Conservation (phyloP, 2,329 filamentous ascomycete genomes). For the Magnaporthiopsis rhizophila region DNA sequence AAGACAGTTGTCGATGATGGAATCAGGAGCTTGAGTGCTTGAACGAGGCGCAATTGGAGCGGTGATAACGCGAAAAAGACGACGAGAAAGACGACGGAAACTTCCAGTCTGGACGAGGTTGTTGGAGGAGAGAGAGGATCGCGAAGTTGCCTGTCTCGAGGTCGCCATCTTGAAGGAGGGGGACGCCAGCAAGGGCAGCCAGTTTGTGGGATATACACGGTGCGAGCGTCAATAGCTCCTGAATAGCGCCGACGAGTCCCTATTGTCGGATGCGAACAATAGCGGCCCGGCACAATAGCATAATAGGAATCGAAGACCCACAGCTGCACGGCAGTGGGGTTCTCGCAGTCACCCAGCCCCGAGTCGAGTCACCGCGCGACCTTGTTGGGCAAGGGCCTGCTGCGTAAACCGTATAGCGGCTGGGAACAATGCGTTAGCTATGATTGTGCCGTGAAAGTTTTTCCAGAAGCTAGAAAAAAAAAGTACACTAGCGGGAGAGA, state of each 20-base stretch:
- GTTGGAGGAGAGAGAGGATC: background rate
- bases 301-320: background rate
- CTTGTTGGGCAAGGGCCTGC: background rate
- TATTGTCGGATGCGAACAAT: slow-evolving; percentile 3
- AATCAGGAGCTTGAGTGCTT: background rate
- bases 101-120: background rate
- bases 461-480: no score
- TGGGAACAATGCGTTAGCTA: background rate
- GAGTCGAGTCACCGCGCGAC: background rate
- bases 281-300: background rate
- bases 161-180: background rate
- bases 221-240: background rate
- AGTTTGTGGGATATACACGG: background rate
- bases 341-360: background rate
- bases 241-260: background rate
- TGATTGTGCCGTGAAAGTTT: background rate
- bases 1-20: background rate
- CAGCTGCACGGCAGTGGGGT: no score
- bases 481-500: background rate
- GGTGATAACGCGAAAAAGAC: background rate
- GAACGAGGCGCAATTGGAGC: background rate
- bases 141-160: background rate
- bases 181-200: background rate
- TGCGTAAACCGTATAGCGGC: background rate
- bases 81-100: background rate